Evolutionary conservation across 441 rosid species (phyloP).

Genomic region (Kokia cookei): DNA sequence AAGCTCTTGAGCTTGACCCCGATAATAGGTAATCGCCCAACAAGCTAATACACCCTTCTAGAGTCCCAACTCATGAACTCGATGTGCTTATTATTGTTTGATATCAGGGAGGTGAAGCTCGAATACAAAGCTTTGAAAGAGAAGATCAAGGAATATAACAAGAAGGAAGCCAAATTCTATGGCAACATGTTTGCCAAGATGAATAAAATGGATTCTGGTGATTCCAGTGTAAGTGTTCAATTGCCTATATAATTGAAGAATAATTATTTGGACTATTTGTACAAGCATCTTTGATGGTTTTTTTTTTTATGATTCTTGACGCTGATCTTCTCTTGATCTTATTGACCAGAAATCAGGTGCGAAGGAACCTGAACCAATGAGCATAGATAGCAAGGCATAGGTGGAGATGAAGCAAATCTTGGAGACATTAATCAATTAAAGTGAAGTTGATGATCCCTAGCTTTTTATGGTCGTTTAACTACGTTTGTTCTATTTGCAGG

Average conservation of each 20-base stretch:
- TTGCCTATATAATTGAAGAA: too few relatives aligned
- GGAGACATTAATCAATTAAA: neutral
- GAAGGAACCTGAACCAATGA: conserved; percentile 36
- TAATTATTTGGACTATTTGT: neutral
- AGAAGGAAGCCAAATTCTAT: conserved; percentile 74
- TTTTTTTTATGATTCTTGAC: neutral
- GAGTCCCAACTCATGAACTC: neutral
- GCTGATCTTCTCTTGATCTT: neutral
- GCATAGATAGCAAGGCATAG: conserved; percentile 40
- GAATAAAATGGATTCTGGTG: conserved; percentile 36
- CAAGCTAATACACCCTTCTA: neutral
- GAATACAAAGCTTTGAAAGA: neutral
- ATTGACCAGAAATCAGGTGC: conserved; percentile 41
- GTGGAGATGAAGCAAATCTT: neutral
- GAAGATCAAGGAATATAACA: neutral
- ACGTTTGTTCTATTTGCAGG: neutral
- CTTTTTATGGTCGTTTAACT: neutral
- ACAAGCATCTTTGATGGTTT: neutral
- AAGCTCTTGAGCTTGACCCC: conserved; percentile 88
- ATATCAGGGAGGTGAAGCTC: conserved; percentile 53
- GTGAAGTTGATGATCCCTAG: neutral
- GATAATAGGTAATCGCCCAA: conserved; percentile 44
- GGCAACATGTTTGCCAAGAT: conserved; percentile 92
- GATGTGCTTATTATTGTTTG: neutral
- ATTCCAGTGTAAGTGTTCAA: conserved; percentile 19